A percentile compares a stretch with the other conserved stretches of the same genome.
Conservation (phyloP, 2,329 filamentous ascomycete species). For the Colletotrichum lindemuthianum region DNA sequence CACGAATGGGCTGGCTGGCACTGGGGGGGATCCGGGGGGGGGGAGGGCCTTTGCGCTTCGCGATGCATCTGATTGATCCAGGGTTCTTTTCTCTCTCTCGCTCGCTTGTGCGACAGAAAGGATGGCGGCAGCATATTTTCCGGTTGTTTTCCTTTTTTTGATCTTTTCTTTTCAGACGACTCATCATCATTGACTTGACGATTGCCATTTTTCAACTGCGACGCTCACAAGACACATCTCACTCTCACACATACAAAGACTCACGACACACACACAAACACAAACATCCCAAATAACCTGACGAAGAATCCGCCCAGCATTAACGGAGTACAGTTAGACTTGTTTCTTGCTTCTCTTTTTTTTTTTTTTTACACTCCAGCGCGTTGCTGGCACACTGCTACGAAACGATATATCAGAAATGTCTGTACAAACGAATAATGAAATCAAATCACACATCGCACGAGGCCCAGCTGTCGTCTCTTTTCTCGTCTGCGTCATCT, state of each 20-base stretch:
- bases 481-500: no score
- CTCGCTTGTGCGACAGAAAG: not conserved
- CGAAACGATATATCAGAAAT: not conserved
- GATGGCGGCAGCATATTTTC: not conserved
- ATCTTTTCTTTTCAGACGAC: no score
- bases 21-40: not conserved
- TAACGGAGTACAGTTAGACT: constrained; percentile 34
- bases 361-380: not conserved
- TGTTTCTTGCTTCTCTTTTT: constrained; percentile 23
- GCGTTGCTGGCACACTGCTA: not conserved
- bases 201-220: constrained; percentile 13
- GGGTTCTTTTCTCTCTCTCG: not conserved
- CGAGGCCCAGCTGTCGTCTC: no score
- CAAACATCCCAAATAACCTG: constrained; percentile 24
- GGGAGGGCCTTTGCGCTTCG: not conserved
- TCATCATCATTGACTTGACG: not conserved
- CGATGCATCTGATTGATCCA: constrained; percentile 5
- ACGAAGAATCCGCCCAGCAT: constrained; percentile 34
- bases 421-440: not conserved
- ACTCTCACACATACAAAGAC: constrained; percentile 21
- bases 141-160: no score
- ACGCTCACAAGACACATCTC: constrained; percentile 28
- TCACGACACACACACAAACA: constrained; percentile 8
- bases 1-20: not conserved
- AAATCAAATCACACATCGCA: no score